Base-by-base conservation (phyloP, 169 alveolate genomes). In the Plasmodium relictum region DNA sequence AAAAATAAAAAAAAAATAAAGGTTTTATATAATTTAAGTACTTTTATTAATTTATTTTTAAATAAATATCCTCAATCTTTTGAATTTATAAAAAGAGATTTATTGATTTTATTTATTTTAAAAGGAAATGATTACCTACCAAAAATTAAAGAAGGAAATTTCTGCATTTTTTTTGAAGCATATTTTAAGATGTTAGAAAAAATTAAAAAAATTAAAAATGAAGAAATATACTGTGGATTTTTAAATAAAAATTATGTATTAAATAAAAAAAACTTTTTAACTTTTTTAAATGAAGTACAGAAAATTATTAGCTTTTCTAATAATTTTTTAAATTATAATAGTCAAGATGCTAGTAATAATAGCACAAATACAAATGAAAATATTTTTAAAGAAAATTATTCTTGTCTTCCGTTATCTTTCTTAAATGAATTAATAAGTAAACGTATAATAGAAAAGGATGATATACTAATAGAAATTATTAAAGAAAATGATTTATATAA, bases 91-190 rank as follows among this genome's bases (percentile, higher is more conserved):
- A 61, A 87, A 62, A 48, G 74, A 56, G 95, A 92, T 69, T 24
- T 89, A 50, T 85, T 91, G 20, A 74, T 92, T 56, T 48, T 92
- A 41, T 92, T 89, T 41, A 50, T 92, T 18, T 24, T 92, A 41
- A 92, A 92, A 26, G 95, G 95, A 16, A 92, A 92, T 48, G 95
- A 92, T 41, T 92, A 92, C 48, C 58, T 92, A 52, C 95, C 95
- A 6, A 92, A 92, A 73, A 63, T 83, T 14, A 89, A 72, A 14
- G 95, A 92, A 70, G 92, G 91, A 16, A 80, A 90, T 70, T 92
- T 92, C 52, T 56, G 65, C 10, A 61, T 83, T 12, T 92, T 88
- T 66, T 73, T 85, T 50, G 92, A 89, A 20, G 94, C 95, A 2
- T 92, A 92, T 42, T 70, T 85, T 70, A 85, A 85, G 48, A 85